A percentile compares a stretch with the other conserved stretches of the same genome.
phyloP scores from a whole-genome alignment of 2,329 filamentous ascomycete genomes.

The Paraconiothyrium sp. region DNA sequence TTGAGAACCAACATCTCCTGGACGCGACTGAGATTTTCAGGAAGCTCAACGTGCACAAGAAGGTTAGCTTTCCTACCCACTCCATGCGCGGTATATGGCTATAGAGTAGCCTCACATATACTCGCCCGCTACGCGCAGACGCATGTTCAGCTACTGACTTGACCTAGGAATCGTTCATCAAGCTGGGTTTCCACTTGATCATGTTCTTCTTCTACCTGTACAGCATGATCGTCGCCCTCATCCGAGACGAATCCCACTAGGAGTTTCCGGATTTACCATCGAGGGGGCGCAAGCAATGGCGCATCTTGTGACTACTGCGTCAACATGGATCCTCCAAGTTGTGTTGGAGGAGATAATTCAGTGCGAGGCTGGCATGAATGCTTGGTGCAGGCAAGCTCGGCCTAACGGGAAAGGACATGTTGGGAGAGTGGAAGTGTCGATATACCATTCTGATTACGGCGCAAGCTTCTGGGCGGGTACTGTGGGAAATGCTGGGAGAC shows the following conservation, averaged over 20 bases:
- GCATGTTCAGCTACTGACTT: conserved; percentile 22
- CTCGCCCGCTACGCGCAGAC: neutral
- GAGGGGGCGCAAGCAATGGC: conserved; percentile 32
- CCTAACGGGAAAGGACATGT: conserved; percentile 11
- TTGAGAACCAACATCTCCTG: conserved; percentile 95
- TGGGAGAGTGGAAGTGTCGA: conserved; percentile 17
- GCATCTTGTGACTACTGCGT: conserved; percentile 2
- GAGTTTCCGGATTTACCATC: conserved; percentile 48
- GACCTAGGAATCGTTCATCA: conserved; percentile 92
- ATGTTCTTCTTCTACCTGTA: conserved; percentile 99
- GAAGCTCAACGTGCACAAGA: conserved; percentile 99
- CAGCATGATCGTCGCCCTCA: conserved; percentile 97
- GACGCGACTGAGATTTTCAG: conserved; percentile 99
- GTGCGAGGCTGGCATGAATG: neutral
- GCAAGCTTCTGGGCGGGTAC: conserved; percentile 11
- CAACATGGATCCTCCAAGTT: neutral
- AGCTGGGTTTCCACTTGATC: conserved; percentile 96
- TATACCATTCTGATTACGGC: conserved; percentile 15
- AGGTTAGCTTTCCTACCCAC: conserved; percentile 64
- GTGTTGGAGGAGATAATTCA: neutral
- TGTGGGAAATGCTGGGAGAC: conserved; percentile 6
- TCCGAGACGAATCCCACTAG: conserved; percentile 89
- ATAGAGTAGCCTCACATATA: neutral
- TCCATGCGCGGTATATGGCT: neutral
- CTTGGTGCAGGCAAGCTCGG: neutral